Evolutionary conservation across 257 asterid genomes (phyloP), one percentile per base, ranked within the genome.

Genomic region (Dorcoceras hygrometricum): DNA sequence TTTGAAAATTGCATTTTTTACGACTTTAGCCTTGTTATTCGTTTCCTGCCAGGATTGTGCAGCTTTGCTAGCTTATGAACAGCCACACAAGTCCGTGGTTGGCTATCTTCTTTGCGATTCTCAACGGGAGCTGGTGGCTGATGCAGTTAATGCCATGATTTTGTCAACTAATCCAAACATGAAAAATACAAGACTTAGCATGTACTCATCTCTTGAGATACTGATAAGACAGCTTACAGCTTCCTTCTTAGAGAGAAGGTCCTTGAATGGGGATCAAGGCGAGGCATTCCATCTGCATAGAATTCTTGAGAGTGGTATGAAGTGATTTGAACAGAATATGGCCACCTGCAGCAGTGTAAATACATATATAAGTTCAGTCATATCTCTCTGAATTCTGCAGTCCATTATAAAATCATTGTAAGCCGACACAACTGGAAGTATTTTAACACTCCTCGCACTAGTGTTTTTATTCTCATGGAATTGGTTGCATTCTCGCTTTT

Each of bases 71-170:
- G 99, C 96, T 14, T 90, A 88, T 28, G 96, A 85, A 67, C 79
- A 85, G 57, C 97, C 99, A 29, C 75, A 75, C 65, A 78, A 77
- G 65, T 85, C 90, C 32, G 77, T 88, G 6, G 91, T 93, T 26
- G 99, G 96, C 66, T 93, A 93, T 78, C 90, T 93, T 65, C 89
- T 90, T 54, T 82, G 73, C 59, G 89, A 88, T 26, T 70, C 95
- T 29, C 99, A 90, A 72, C 82, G 92, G 46, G 99, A 88, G 68
- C 84, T 88, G 57, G 89, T 88, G 78, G 99, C 99, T 8, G 99
- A 93, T 82, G 96, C 97, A 23, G 87, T 88, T 59, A 93, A 90
- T 27, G 87, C 97, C 22, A 70, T 67, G 77, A 70, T 93, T 66
- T 78, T 93, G 54, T 78, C 95, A 25, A 82, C 86, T 10, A 87